Percentiles rank a stretch among this genome's conserved stretches.
phyloP scores from a whole-genome alignment of 192 early-diverging fungal species.

The Coemansia sp. region DNA sequence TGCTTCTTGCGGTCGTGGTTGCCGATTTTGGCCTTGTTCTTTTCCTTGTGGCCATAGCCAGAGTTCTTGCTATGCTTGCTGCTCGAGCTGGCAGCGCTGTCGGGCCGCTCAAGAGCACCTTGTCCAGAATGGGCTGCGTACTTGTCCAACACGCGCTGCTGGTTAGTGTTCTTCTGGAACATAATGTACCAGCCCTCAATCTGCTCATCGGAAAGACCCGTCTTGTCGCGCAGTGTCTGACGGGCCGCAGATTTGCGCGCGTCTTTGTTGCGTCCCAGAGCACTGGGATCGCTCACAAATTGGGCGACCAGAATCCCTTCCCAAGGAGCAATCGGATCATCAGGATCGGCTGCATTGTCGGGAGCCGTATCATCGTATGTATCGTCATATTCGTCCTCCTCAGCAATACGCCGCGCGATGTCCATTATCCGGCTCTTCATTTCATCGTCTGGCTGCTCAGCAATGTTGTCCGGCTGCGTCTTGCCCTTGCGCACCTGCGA shows the following conservation, averaged over 20 bases:
- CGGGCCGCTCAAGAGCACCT: slow-evolving; percentile 7
- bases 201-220: slow-evolving; percentile 85
- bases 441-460: slow-evolving; percentile 16
- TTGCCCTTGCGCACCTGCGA: slow-evolving; percentile 73
- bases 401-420: slow-evolving; percentile 53
- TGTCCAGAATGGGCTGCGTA: slow-evolving; percentile 63
- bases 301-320: slow-evolving; percentile 64
- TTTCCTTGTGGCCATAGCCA: slow-evolving; percentile 53
- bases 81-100: neutral
- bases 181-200: slow-evolving; percentile 91
- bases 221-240: slow-evolving; percentile 59
- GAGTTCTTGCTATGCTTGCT: slow-evolving; percentile 11
- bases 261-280: slow-evolving; percentile 64
- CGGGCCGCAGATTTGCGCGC: slow-evolving; percentile 64
- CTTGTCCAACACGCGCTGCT: slow-evolving; percentile 60
- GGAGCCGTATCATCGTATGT: slow-evolving; percentile 79
- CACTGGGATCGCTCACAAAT: slow-evolving; percentile 57
- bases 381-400: slow-evolving; percentile 92
- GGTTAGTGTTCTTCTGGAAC: slow-evolving; percentile 76
- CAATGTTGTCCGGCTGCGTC: slow-evolving; percentile 18
- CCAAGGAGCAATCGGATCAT: slow-evolving; percentile 64
- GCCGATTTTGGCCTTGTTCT: slow-evolving; percentile 64
- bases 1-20: slow-evolving; percentile 77
- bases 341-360: slow-evolving; percentile 60
- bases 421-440: slow-evolving; percentile 45